A percentile compares a stretch with the other conserved stretches of the same genome.
These are phyloP conservation scores for Athelia psychrophila DNA, from an alignment of 1,284 basidiomycete genomes.

Conservation along the genomic window DNA sequence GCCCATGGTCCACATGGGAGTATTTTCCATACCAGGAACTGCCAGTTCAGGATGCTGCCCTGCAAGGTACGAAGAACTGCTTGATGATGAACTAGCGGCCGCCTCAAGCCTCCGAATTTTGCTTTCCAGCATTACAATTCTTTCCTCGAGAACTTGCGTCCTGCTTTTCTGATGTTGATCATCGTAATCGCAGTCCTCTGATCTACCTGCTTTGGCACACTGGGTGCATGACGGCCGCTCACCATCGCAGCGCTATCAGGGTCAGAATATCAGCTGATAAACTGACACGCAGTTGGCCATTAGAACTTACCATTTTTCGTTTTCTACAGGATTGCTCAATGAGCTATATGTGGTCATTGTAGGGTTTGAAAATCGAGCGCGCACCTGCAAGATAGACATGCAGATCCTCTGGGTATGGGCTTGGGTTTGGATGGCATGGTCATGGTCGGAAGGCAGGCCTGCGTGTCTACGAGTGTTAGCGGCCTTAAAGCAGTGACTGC, in stretches of 20 bases:
- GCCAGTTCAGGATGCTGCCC: conserved; percentile 19
- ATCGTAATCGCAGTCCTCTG: conserved; percentile 55
- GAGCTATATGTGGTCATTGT: not conserved
- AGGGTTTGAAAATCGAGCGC: conserved; percentile 11
- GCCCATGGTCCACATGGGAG: conserved; percentile 2
- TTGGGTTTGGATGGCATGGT: conserved; percentile 7
- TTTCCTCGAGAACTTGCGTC: conserved; percentile 57
- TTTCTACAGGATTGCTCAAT: conserved; percentile 31
- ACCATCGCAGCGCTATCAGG: conserved; percentile 55
- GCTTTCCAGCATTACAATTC: conserved; percentile 49
- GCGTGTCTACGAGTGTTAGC: no score
- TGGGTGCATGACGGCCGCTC: conserved; percentile 54
- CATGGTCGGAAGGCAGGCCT: not conserved
- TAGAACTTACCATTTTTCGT: conserved; percentile 50
- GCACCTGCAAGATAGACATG: conserved; percentile 55
- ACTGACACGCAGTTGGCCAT: not conserved
- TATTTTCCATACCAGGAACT: conserved; percentile 15
- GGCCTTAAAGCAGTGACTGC: no score
- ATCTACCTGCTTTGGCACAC: conserved; percentile 52
- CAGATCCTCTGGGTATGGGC: conserved; percentile 53
- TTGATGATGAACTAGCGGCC: not conserved
- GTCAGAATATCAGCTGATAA: conserved; percentile 4
- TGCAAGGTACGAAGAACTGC: not conserved
- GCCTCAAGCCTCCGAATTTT: conserved; percentile 51
- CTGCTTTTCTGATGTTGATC: conserved; percentile 60